Evolutionary conservation across 768 basidiomycete species (phyloP), one percentile per base, ranked within the genome.

Genomic region (Rhizopogon sp.): DNA sequence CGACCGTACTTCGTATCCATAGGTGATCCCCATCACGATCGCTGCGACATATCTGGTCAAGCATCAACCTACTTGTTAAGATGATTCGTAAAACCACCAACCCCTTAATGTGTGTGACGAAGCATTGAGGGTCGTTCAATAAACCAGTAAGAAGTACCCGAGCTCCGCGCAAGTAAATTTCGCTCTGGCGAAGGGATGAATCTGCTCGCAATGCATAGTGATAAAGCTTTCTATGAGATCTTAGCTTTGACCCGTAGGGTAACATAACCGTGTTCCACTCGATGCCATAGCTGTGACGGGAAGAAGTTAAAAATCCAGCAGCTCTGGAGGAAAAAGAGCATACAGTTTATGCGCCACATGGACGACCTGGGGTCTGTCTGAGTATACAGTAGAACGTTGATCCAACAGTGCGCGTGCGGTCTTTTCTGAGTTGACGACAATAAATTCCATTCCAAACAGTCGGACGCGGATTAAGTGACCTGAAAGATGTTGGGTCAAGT

Each of bases 211-310:
- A 43, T 11, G 40, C 50, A 28, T 57, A 57, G 31, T 60, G 55
- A 11, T 58, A 53, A 8, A 68, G 49, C n/a, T 53, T 62, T 20
- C 55, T 46, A n/a, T 66, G 64, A 39, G 35, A 20, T 20, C 54
- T 60, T 56, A 56, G 63, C 22, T 45, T 39, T 6, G 60, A 57
- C n/a, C 58, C 61, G 20, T 60, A 66, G 11, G 58, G 52, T n/a
- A 62, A 33, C 45, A 65, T 57, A 0, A 53, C 60, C 16, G 62
- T 64, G 53, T 56, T 66, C 20, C 60, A 66, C 22, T 64, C 60
- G 47, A 65, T 20, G 20, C 64, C 61, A 43, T 66, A 63, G 7
- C 67, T 68, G 39, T 9, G 42, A 33, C 22, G 54, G 40, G 14
- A 11, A 47, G 13, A 11, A 47, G 45, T 11, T 33, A 33, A 17